Evolutionary conservation across 108 stramenopile species (phyloP).

Genomic region (Stephanodiscus triporus): DNA sequence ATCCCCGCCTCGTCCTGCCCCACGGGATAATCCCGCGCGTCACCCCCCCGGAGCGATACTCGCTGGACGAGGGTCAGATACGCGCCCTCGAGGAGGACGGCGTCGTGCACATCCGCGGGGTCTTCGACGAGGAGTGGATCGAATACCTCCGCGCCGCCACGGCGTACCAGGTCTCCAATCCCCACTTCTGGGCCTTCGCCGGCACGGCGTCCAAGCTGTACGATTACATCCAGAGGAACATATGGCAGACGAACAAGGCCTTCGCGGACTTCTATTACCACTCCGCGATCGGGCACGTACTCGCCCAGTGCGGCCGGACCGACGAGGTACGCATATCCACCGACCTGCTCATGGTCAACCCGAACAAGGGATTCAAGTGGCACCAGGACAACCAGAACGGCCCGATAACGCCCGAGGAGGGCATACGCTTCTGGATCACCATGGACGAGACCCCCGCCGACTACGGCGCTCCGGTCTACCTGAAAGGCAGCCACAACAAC

Average conservation of each 20-base stretch:
- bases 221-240: constrained; percentile 93
- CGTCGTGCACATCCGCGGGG: constrained; percentile 82
- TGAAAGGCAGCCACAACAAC: constrained; percentile 88
- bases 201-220: constrained; percentile 91
- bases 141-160: constrained; percentile 84
- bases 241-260: constrained; percentile 91
- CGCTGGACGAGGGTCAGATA: constrained; percentile 77
- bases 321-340: constrained; percentile 87
- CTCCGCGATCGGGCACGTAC: constrained; percentile 84
- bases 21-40: constrained; percentile 72
- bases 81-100: constrained; percentile 84
- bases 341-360: constrained; percentile 94
- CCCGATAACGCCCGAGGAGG: constrained; percentile 87
- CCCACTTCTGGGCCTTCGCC: constrained; percentile 93
- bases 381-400: constrained; percentile 96
- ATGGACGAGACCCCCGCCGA: constrained; percentile 93
- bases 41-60: constrained; percentile 68
- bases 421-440: constrained; percentile 91
- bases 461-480: constrained; percentile 92
- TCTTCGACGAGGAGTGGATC: constrained; percentile 89
- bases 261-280: constrained; percentile 93
- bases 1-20: constrained; percentile 71
- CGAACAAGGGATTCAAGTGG: constrained; percentile 96
- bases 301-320: constrained; percentile 82
- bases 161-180: constrained; percentile 73